phyloP scores from a whole-genome alignment of 257 asterid species.

The Buddleja alternifolia region DNA sequence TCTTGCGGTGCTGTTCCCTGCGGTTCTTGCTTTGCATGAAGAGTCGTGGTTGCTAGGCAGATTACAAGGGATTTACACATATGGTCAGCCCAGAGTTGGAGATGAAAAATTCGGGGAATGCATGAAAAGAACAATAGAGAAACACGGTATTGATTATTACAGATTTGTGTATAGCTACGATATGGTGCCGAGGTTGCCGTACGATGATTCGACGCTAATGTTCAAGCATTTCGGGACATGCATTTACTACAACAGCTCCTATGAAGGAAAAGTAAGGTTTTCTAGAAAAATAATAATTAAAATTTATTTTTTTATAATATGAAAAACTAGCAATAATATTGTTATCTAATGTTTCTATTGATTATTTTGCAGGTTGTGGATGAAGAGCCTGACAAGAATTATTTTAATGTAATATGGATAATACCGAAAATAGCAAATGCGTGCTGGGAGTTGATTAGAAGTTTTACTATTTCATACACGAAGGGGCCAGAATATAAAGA shows the following conservation, averaged over 20 bases:
- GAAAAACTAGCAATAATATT: neutral
- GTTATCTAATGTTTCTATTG: neutral
- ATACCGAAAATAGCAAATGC: slow-evolving; percentile 43
- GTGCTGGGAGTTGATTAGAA: slow-evolving; percentile 48
- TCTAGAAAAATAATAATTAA: neutral
- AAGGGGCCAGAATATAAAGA: slow-evolving; percentile 42
- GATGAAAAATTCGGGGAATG: slow-evolving; percentile 42
- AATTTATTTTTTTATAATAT: too few species aligned
- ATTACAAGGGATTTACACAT: slow-evolving; percentile 53
- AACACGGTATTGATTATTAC: slow-evolving; percentile 24
- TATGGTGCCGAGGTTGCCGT: slow-evolving; percentile 60
- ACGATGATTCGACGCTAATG: slow-evolving; percentile 48
- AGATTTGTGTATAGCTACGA: slow-evolving; percentile 52
- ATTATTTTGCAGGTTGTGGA: slow-evolving; percentile 32
- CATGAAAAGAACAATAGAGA: slow-evolving; percentile 33
- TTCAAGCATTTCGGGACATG: slow-evolving; percentile 68
- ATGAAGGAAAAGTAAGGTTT: slow-evolving; percentile 37
- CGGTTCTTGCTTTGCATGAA: slow-evolving; percentile 37
- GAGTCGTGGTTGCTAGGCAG: slow-evolving; percentile 48
- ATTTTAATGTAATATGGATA: slow-evolving; percentile 38
- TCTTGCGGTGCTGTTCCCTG: slow-evolving; percentile 47
- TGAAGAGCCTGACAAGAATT: slow-evolving; percentile 62
- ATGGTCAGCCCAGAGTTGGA: slow-evolving; percentile 63
- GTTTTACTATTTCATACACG: slow-evolving; percentile 36
- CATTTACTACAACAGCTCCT: slow-evolving; percentile 53